Evolutionary conservation across 192 early-diverging fungal species (phyloP).

Genomic region (Backusella mclennaniae): DNA sequence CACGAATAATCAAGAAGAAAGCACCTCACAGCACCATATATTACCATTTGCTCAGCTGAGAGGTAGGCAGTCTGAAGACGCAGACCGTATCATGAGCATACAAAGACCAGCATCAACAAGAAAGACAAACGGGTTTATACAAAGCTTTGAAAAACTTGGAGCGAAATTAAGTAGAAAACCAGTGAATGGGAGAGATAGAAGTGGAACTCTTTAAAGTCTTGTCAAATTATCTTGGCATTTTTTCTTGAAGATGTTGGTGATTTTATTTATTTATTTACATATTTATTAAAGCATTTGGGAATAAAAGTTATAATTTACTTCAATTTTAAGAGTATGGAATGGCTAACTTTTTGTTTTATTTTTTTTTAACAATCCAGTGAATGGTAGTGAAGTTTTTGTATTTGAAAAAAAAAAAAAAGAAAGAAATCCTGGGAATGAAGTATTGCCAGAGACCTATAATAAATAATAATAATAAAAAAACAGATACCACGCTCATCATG

Average conservation of each 20-base stretch:
- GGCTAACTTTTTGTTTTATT: too few relatives aligned
- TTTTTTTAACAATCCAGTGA: too few relatives aligned
- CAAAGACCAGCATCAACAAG: background rate
- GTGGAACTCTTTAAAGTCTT: constrained; percentile 5
- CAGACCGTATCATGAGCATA: background rate
- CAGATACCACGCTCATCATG: too few relatives aligned
- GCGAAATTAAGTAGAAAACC: background rate
- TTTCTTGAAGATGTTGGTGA: background rate
- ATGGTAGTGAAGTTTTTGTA: too few relatives aligned
- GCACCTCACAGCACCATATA: background rate
- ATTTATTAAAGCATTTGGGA: too few relatives aligned
- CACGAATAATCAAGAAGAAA: background rate
- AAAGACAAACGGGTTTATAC: constrained; percentile 10
- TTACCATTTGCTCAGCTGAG: background rate
- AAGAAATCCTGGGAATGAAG: background rate
- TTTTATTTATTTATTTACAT: too few relatives aligned
- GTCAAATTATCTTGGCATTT: background rate
- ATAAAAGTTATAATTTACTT: too few relatives aligned
- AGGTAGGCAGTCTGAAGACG: background rate
- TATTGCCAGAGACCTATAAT: too few relatives aligned
- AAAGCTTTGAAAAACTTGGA: background rate
- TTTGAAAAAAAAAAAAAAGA: background rate
- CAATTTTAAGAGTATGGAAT: background rate
- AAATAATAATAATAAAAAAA: too few relatives aligned
- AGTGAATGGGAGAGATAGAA: constrained; percentile 2